Percentiles rank a stretch among this genome's conserved stretches.
phyloP scores from a whole-genome alignment of 1,139 yeast species.

The Candida freyschussii region DNA sequence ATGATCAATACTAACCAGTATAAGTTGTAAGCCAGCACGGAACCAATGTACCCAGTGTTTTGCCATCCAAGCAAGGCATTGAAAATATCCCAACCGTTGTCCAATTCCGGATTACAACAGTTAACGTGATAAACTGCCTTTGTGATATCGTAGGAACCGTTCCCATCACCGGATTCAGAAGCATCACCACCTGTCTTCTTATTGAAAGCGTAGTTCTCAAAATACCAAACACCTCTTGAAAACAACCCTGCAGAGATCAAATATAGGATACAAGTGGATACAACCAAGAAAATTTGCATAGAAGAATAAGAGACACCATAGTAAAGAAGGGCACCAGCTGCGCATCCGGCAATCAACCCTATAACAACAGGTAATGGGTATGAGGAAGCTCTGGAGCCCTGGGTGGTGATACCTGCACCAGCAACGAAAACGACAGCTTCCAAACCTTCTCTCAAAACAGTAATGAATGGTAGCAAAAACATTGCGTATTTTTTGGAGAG shows the following conservation, averaged over 20 bases:
- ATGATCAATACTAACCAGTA: conserved; percentile 70
- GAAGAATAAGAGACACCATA: conserved; percentile 70
- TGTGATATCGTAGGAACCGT: conserved; percentile 79
- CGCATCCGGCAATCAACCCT: conserved; percentile 70
- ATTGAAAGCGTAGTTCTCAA: conserved; percentile 63
- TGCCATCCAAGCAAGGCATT: conserved; percentile 88
- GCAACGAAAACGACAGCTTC: conserved; percentile 92
- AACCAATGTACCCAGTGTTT: conserved; percentile 85
- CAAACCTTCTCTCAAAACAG: conserved; percentile 84
- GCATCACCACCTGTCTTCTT: conserved; percentile 81
- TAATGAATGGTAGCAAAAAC: conserved; percentile 74
- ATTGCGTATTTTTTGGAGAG: conserved; percentile 61
- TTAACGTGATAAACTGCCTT: conserved; percentile 88
- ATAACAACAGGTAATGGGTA: conserved; percentile 81
- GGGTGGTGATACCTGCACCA: conserved; percentile 67
- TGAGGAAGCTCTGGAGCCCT: conserved; percentile 50
- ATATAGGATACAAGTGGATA: conserved; percentile 78
- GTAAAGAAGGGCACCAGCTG: conserved; percentile 64
- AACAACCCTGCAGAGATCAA: conserved; percentile 84
- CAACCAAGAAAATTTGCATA: conserved; percentile 71
- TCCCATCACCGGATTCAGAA: conserved; percentile 83
- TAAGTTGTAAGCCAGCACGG: conserved; percentile 75
- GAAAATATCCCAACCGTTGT: conserved; percentile 92
- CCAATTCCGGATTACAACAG: conserved; percentile 87
- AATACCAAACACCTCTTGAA: conserved; percentile 86